These are phyloP conservation scores for Kurtzmaniella quercitrusa DNA, from an alignment of 1,139 yeast species.

Conservation along the genomic window DNA sequence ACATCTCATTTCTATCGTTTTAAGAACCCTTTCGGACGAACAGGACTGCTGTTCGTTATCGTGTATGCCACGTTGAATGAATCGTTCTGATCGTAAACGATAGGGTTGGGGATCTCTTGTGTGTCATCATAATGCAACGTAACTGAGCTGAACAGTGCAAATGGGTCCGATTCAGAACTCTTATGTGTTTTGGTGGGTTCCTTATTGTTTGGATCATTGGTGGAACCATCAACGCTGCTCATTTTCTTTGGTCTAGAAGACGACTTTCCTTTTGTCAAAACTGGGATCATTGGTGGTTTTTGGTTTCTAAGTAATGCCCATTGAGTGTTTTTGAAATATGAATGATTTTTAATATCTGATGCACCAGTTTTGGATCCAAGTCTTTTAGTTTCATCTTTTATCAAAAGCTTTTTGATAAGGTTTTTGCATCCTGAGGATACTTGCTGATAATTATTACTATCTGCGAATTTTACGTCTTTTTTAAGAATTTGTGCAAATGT, in stretches of 20 bases:
- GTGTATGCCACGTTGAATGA: constrained; percentile 66
- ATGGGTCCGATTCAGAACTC: constrained; percentile 60
- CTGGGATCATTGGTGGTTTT: constrained; percentile 93
- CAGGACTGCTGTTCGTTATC: constrained; percentile 34
- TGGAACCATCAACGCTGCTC: constrained; percentile 4
- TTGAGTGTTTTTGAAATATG: constrained; percentile 83
- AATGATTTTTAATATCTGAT: constrained; percentile 84
- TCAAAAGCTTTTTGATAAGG: constrained; percentile 72
- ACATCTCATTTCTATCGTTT: constrained; percentile 15
- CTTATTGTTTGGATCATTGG: constrained; percentile 9
- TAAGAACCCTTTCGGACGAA: constrained; percentile 30
- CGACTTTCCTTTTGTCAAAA: constrained; percentile 54
- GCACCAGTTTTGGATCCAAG: constrained; percentile 93
- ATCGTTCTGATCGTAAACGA: constrained; percentile 45
- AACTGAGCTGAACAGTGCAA: constrained; percentile 82
- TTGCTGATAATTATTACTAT: constrained; percentile 28
- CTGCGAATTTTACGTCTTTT: constrained; percentile 74
- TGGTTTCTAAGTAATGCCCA: constrained; percentile 94
- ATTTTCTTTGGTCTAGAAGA: constrained; percentile 7
- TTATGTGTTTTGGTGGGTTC: constrained; percentile 22
- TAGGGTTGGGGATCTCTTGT: constrained; percentile 30
- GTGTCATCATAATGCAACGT: constrained; percentile 75
- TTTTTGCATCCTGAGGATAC: constrained; percentile 74
- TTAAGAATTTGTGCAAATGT: constrained; percentile 87
- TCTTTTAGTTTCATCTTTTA: constrained; percentile 84